Percentiles rank a stretch among this genome's conserved stretches.
These are phyloP conservation scores for Pseudozyma hubeiensis DNA, from an alignment of 1,284 basidiomycete species.

Conservation along the genomic window DNA sequence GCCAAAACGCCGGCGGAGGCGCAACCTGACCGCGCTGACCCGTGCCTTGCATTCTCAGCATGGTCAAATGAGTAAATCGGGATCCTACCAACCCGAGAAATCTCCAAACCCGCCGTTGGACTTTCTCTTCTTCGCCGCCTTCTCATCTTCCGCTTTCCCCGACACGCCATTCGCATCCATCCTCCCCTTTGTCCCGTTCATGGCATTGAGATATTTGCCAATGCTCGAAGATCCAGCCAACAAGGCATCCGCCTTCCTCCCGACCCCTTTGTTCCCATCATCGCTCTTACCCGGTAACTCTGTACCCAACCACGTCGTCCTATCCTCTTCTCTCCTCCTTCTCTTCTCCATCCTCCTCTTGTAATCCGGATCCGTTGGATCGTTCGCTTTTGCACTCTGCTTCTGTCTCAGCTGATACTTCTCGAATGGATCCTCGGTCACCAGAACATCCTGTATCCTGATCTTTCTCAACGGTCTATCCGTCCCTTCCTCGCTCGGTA, in stretches of 20 bases:
- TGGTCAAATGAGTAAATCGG: no score
- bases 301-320: conserved; percentile 63
- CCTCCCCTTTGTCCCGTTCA: not conserved
- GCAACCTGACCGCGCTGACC: no score
- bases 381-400: conserved; percentile 28
- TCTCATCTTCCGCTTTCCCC: not conserved
- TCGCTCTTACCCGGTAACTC: conserved; percentile 9
- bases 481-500: conserved; percentile 83
- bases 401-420: conserved; percentile 47
- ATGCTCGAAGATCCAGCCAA: conserved; percentile 12
- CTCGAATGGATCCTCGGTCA: conserved; percentile 64
- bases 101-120: conserved; percentile 53
- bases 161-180: not conserved
- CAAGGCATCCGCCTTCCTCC: not conserved
- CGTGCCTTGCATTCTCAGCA: no score
- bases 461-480: conserved; percentile 87
- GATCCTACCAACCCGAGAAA: conserved; percentile 55
- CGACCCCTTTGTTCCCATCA: not conserved
- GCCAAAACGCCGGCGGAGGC: no score
- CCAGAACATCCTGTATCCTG: conserved; percentile 70
- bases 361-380: conserved; percentile 50
- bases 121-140: conserved; percentile 21
- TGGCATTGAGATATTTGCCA: conserved; percentile 37
- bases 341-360: conserved; percentile 53
- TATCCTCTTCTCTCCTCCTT: conserved; percentile 58